Evolutionary conservation across 208 protist genomes (phyloP), one percentile per base, ranked within the genome.

Genomic region (Acanthamoeba rhysodes): DNA sequence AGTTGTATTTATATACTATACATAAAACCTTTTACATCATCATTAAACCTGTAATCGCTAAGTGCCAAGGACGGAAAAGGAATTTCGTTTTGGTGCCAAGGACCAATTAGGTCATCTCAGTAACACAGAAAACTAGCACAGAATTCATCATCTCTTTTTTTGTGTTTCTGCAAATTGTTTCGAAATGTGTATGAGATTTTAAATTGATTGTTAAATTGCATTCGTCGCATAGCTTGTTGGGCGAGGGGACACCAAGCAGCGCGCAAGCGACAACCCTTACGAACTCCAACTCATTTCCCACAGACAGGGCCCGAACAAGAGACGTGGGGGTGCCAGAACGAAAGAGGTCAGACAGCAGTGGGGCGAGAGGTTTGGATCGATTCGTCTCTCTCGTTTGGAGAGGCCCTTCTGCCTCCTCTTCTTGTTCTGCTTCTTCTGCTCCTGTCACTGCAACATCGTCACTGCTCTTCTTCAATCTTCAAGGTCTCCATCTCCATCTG

Each of bases 41-140:
- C 53, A 20, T 57, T 16, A 22, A 22, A 14, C 16, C 14, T 57
- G 4, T 12, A 4, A 55, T 55, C 14, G 64, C 41, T 45, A 45
- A 24, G 64, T 34, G 64, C 64, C 64, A 72, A 72, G 64, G 64
- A 72, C 64, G 29, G 16, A 72, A 72, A 72, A 72, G 64, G 64
- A 5, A 14, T 2, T 8, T 14, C 8, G 7, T 12, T 0, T 10
- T 45, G 64, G 64, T 72, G 64, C 64, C 64, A 34, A 72, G 64
- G 64, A 72, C 64, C 18, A 2, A 29, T 72, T 34, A 72, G 64
- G 64, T 1, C 9, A 72, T 22, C 24, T 22, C 0, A 34, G 34
- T 0, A 22, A 57, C 2, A 57, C 0, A 22, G 53, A 20, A 57
- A 57, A 57, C 53, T 45, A 45, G 53, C 18, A 57, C 16, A 57